Evolutionary conservation across 768 basidiomycete species (phyloP), one percentile per base, ranked within the genome.

Genomic region (Suillus bovinus): DNA sequence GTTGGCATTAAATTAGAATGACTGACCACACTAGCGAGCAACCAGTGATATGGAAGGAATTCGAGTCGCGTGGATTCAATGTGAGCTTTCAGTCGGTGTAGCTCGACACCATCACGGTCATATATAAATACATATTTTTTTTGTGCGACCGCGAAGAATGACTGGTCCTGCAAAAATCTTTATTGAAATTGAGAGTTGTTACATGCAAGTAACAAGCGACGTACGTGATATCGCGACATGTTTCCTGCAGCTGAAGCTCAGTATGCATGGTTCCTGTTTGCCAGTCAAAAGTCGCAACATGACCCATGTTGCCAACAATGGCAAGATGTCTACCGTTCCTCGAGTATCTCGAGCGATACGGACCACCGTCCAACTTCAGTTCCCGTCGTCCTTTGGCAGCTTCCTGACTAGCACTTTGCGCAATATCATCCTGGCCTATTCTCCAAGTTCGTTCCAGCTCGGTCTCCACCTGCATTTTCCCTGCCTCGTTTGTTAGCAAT

Each of bases 91-190:
- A 95, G 79, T 65, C 86, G 82, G 69, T 99, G 97, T 5, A 99
- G 75, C 72, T 99, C 97, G 16, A 97, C 90, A 24, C 97, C 96
- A 67, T 94, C 86, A 36, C 88, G 84, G 76, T 99, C 97, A 66
- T 99, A 99, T 50, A 99, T 94, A 76, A 92, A 99, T 20, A 91
- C 92, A 71, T 96, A 93, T 81, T 94, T 91, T 76, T 93, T 92
- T 76, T 99, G 96, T 0, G 96, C 96, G 10, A 97, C 95, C 2
- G 96, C 96, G 70, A 90, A 94, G 75, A 89, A 92, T 0, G 91
- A 89, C 58, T 97, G 93, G 66, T 96, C 93, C 70, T 98, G 96
- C 8, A 99, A 77, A 70, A 94, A 98, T 20, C 91, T 95, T 36
- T 55, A 38, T 59, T 36, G 42, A 17, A 29, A 58, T 9, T 61